These are phyloP conservation scores for Kwoniella sp. DNA, from an alignment of 768 basidiomycete species.

Conservation along the genomic window DNA sequence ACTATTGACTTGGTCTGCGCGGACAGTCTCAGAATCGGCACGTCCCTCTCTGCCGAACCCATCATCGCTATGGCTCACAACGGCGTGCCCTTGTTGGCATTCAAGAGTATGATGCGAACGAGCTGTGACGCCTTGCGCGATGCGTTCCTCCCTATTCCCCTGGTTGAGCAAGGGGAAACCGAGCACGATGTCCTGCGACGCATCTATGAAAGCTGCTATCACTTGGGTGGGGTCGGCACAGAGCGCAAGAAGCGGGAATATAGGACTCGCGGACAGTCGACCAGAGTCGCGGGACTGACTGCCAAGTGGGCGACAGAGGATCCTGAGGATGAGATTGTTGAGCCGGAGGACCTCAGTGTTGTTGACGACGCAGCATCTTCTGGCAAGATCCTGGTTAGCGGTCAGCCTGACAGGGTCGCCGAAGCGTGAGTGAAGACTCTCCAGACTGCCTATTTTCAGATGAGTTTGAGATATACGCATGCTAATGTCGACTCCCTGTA, in stretches of 20 bases:
- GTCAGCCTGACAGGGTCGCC: constrained; percentile 25
- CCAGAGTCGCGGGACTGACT: constrained; percentile 21
- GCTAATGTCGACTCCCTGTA: not conserved
- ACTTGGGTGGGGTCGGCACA: constrained; percentile 27
- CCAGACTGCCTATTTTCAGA: not conserved
- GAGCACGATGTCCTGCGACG: constrained; percentile 11
- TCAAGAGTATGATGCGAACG: constrained; percentile 15
- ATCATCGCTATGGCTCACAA: constrained; percentile 29
- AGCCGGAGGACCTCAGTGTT: constrained; percentile 12
- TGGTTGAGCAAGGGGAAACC: constrained; percentile 18
- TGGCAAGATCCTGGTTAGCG: constrained; percentile 30
- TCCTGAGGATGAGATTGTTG: constrained; percentile 4
- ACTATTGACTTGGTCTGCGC: constrained; percentile 28
- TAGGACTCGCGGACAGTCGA: constrained; percentile 13
- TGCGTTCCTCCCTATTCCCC: constrained; percentile 11
- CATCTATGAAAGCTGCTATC: constrained; percentile 16
- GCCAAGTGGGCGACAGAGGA: constrained; percentile 7
- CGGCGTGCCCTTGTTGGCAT: constrained; percentile 22
- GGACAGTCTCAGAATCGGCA: constrained; percentile 22
- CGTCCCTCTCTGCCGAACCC: constrained; percentile 28
- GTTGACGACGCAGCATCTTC: too few relatives aligned
- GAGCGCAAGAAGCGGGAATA: constrained; percentile 27
- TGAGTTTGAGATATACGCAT: not conserved
- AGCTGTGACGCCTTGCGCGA: constrained; percentile 18
- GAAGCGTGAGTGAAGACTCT: constrained; percentile 30